Percentiles rank a stretch among this genome's conserved stretches.
phyloP scores from a whole-genome alignment of 2,329 filamentous ascomycete species.

The Hypoxylon sp. region DNA sequence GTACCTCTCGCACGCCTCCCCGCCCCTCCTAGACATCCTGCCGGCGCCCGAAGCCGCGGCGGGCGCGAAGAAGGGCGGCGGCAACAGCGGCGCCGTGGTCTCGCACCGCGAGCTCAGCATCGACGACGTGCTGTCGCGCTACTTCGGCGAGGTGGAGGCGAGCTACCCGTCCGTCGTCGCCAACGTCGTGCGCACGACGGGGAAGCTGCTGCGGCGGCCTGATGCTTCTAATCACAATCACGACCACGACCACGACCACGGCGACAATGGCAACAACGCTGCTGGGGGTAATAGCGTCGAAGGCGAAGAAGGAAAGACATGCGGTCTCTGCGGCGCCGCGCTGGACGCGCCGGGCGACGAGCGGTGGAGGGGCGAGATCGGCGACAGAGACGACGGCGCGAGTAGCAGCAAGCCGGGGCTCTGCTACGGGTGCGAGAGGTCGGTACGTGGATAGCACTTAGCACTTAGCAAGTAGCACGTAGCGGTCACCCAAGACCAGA shows the following conservation, averaged over 20 bases:
- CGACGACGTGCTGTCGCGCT: conserved; percentile 88
- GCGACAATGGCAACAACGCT: conserved; percentile 8
- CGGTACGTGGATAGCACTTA: conserved; percentile 62
- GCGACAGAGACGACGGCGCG: conserved; percentile 49
- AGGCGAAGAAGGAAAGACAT: conserved; percentile 54
- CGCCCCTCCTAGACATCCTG: conserved; percentile 64
- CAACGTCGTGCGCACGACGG: conserved; percentile 94
- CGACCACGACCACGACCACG: neutral
- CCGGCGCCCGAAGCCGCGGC: conserved; percentile 53
- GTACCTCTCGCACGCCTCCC: conserved; percentile 69
- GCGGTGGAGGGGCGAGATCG: conserved; percentile 72
- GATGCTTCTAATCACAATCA: conserved; percentile 36
- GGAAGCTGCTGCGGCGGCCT: conserved; percentile 74
- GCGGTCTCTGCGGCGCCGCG: conserved; percentile 77
- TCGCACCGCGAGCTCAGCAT: conserved; percentile 86
- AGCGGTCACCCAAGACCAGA: conserved; percentile 4
- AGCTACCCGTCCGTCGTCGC: conserved; percentile 92
- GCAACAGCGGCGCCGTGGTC: conserved; percentile 58
- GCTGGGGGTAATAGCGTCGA: neutral
- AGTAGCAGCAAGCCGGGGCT: conserved; percentile 57
- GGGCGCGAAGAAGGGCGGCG: conserved; percentile 34
- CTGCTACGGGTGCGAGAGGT: conserved; percentile 82
- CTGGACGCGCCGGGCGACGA: conserved; percentile 73
- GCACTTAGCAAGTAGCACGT: conserved; percentile 7
- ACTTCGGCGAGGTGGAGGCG: conserved; percentile 87